Evolutionary conservation across 1,139 yeast species (phyloP).

Genomic region (Suhomyces bribrorum): DNA sequence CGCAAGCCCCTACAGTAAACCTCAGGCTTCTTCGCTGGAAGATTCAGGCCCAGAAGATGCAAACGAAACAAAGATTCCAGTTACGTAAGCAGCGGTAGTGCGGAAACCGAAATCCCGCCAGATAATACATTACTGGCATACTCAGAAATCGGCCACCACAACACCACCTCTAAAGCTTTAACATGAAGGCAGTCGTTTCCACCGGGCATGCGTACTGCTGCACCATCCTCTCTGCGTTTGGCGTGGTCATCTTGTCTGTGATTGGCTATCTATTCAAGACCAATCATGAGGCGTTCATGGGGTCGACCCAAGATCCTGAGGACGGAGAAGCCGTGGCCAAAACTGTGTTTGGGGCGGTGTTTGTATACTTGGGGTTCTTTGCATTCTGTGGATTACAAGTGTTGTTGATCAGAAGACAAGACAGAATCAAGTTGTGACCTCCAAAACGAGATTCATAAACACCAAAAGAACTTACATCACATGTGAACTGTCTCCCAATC

Average conservation of each 20-base stretch:
- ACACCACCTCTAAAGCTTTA: background rate
- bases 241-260: conserved; percentile 80
- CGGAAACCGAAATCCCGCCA: conserved; percentile 1
- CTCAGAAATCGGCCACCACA: background rate
- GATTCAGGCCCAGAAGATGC: conserved; percentile 5
- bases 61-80: background rate
- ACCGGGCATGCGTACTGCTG: conserved; percentile 93
- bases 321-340: conserved; percentile 93
- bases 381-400: conserved; percentile 89
- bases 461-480: no score
- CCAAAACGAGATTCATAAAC: no score
- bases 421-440: conserved; percentile 56
- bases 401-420: conserved; percentile 58
- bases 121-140: background rate
- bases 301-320: conserved; percentile 85
- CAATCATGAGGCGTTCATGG: conserved; percentile 90
- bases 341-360: conserved; percentile 86
- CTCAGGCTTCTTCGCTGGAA: conserved; percentile 1
- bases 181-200: conserved; percentile 32
- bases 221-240: conserved; percentile 88
- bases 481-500: no score
- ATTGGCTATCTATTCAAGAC: conserved; percentile 78
- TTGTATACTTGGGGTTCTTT: conserved; percentile 77
- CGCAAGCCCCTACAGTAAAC: background rate
- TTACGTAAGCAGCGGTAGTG: conserved; percentile 4